A percentile compares a stretch with the other conserved stretches of the same genome.
phyloP scores from a whole-genome alignment of 2,329 filamentous ascomycete species.

The Talaromyces sp. region DNA sequence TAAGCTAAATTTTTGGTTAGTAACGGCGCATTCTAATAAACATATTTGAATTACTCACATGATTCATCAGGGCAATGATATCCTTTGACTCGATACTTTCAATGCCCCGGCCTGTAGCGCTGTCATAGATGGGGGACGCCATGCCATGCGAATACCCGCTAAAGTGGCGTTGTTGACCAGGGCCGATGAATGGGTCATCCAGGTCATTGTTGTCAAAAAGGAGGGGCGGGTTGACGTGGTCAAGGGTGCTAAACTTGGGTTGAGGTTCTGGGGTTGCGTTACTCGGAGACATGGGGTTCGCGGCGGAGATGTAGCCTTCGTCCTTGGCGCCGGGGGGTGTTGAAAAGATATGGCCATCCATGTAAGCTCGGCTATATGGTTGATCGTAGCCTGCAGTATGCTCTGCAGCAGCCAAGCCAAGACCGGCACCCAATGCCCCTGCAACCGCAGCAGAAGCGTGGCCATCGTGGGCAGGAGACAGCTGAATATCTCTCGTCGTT shows the following conservation, averaged over 20 bases:
- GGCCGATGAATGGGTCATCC: constrained; percentile 55
- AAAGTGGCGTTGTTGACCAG: constrained; percentile 58
- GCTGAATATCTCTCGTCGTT: constrained; percentile 40
- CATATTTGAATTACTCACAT: constrained; percentile 50
- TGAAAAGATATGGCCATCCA: constrained; percentile 37
- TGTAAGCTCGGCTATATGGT: constrained; percentile 58
- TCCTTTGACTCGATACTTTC: constrained; percentile 94
- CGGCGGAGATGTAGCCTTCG: constrained; percentile 86
- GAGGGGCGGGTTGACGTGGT: constrained; percentile 46
- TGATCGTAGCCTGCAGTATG: constrained; percentile 50
- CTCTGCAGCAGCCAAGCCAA: constrained; percentile 52
- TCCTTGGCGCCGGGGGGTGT: constrained; percentile 63
- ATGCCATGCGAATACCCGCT: constrained; percentile 92
- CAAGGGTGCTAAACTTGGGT: constrained; percentile 48
- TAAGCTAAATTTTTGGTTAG: constrained; percentile 55
- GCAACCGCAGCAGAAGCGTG: constrained; percentile 21
- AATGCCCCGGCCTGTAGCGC: constrained; percentile 78
- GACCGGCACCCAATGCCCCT: constrained; percentile 21
- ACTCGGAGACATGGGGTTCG: constrained; percentile 51
- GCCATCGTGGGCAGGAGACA: constrained; percentile 19
- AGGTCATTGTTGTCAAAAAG: constrained; percentile 41
- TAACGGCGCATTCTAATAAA: not conserved
- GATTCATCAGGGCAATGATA: constrained; percentile 95
- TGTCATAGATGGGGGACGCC: constrained; percentile 83
- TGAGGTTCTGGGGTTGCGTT: constrained; percentile 43